These are phyloP conservation scores for Pseudogymnoascus sp. DNA, from an alignment of 2,329 filamentous ascomycete genomes.

Conservation along the genomic window DNA sequence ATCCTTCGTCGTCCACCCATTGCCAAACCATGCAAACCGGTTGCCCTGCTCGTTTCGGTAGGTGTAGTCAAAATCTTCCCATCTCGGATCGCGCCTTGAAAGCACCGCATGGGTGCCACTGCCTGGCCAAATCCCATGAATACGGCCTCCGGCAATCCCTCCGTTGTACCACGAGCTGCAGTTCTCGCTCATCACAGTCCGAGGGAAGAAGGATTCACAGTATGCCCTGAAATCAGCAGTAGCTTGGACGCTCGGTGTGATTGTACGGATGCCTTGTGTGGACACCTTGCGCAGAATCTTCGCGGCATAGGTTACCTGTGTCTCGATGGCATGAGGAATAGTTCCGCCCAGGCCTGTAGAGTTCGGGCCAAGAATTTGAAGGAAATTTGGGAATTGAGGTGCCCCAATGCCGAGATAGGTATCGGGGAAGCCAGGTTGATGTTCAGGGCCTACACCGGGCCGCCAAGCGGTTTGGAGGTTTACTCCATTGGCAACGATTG, in stretches of 20 bases:
- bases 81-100: constrained; percentile 43
- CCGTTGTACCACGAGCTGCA: constrained; percentile 68
- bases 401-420: constrained; percentile 11
- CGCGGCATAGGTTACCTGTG: constrained; percentile 54
- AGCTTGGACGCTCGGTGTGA: constrained; percentile 47
- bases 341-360: constrained; percentile 51
- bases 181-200: constrained; percentile 48
- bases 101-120: constrained; percentile 53
- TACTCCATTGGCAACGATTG: constrained; percentile 7
- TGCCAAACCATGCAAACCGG: constrained; percentile 52
- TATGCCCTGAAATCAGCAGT: constrained; percentile 57
- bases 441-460: constrained; percentile 33
- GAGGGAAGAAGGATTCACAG: constrained; percentile 45
- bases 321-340: constrained; percentile 57
- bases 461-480: constrained; percentile 38
- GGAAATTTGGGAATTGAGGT: constrained; percentile 11
- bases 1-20: constrained; percentile 55
- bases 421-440: constrained; percentile 24
- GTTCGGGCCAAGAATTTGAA: constrained; percentile 10
- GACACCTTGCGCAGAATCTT: constrained; percentile 58
- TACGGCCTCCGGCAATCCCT: constrained; percentile 48
- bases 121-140: constrained; percentile 62
- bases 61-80: constrained; percentile 47
- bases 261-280: constrained; percentile 55
- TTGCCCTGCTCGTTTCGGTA: constrained; percentile 6